Base-by-base conservation (phyloP, 768 basidiomycete genomes). In the Agaricus subrufescens region DNA sequence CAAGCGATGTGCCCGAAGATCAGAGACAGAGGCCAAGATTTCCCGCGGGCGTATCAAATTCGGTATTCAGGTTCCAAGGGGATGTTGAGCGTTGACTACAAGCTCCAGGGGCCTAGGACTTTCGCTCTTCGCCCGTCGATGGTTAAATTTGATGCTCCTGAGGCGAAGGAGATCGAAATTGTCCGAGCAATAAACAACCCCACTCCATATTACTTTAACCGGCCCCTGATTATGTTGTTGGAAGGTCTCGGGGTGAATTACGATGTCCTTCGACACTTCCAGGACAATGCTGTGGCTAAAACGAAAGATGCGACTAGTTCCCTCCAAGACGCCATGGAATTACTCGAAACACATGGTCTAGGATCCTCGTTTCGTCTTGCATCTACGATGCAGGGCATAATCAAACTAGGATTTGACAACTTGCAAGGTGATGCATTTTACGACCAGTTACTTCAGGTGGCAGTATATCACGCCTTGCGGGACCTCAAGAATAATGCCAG, bases 41-140 rank as follows among this genome's bases (percentile, higher is more conserved):
- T 73, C 56, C 75, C 83, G 2, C 72, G 77, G 9, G 80, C 82
- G 12, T 78, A 76, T 61, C 84, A 87, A 62, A 73, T 86, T 38
- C 79, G 84, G 19, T 80, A 84, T 59, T 70, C 70, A 59, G 86
- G 86, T 1, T 82, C 81, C 3, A 87, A 87, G 63, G 85, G 86
- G 4, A 80, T 83, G 76, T 54, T 73, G 10, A 80, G 78, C 31
- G 78, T 87, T 10, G 81, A 89, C 59, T 64, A 83, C 60, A 71
- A 50, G 3, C 69, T 87, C 10, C 8, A 53, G 9, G 86, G 82
- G 9, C 69, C 54, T 14, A 27, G 73, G 11, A 68, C 69, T 2
- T 72, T 88, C 31, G 70, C 73, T 42, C 65, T 87, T 1, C 69
- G 85, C 7, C 75, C 72, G 1, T 84, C 83, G 0, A 87, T 87